Evolutionary conservation across 805 yeast genomes (phyloP).

Genomic region (Ogataea polymorpha): DNA sequence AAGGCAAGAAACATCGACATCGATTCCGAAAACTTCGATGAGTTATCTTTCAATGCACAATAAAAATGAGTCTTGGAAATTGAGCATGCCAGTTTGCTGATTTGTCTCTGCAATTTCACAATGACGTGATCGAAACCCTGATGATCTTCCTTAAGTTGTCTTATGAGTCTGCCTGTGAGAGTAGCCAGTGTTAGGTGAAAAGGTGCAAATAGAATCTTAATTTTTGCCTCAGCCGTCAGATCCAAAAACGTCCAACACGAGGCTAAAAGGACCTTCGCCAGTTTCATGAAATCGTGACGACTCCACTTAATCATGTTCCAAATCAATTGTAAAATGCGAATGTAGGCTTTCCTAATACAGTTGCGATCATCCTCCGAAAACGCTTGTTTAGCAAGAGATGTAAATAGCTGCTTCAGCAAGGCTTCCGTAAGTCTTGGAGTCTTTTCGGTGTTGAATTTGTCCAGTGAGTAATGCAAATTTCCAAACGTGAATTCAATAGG

Average conservation of each 20-base stretch:
- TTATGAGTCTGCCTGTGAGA: constrained; percentile 1
- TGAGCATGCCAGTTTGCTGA: constrained; percentile 18
- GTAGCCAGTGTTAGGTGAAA: constrained; percentile 21
- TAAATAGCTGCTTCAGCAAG: constrained; percentile 10
- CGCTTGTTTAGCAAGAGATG: constrained; percentile 3
- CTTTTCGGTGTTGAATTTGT: constrained; percentile 9
- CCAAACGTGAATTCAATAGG: constrained; percentile 18
- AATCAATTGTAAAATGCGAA: constrained; percentile 23
- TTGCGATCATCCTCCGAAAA: neutral
- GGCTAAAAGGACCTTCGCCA: constrained; percentile 18
- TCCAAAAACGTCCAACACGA: constrained; percentile 13
- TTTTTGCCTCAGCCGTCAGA: constrained; percentile 4
- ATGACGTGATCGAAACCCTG: constrained; percentile 1
- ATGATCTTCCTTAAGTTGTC: neutral
- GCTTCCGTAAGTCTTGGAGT: constrained; percentile 12
- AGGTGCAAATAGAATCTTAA: constrained; percentile 20
- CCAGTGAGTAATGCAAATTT: constrained; percentile 14
- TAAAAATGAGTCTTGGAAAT: constrained; percentile 18
- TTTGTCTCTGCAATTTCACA: constrained; percentile 10
- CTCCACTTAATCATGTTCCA: constrained; percentile 21
- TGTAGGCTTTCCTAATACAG: constrained; percentile 8
- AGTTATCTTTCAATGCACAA: constrained; percentile 10
- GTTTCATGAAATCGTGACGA: constrained; percentile 9
- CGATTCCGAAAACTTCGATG: constrained; percentile 22
- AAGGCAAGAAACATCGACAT: constrained; percentile 19